Conservation (phyloP, 805 yeast genomes). For the Blastobotrys americana region DNA sequence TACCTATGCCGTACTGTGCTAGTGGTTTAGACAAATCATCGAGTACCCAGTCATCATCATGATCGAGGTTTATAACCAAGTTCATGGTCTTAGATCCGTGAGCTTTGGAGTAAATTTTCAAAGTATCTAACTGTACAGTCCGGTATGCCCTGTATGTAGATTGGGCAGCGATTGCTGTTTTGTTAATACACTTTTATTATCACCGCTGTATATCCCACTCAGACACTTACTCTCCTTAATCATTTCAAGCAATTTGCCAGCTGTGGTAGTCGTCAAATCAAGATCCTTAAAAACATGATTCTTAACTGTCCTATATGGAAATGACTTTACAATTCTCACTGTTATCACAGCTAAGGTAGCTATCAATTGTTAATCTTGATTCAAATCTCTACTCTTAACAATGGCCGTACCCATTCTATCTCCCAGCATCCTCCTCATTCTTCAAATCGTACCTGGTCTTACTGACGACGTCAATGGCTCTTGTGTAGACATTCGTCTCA, state of each 20-base stretch:
- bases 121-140: slow-evolving; percentile 60
- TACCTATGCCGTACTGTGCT: slow-evolving; percentile 41
- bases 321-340: slow-evolving; percentile 80
- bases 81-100: slow-evolving; percentile 93
- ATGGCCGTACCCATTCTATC: not conserved
- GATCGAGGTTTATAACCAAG: slow-evolving; percentile 80
- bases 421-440: too few relatives aligned
- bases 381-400: not conserved
- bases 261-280: slow-evolving; percentile 68
- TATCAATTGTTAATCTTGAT: slow-evolving; percentile 7
- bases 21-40: slow-evolving; percentile 37
- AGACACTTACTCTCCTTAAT: slow-evolving; percentile 31
- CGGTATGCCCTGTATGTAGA: slow-evolving; percentile 79
- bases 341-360: slow-evolving; percentile 56
- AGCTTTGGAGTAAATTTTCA: slow-evolving; percentile 89
- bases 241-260: slow-evolving; percentile 51
- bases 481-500: not conserved
- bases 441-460: slow-evolving; percentile 51
- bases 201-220: not conserved
- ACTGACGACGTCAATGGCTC: slow-evolving; percentile 78
- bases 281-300: slow-evolving; percentile 43
- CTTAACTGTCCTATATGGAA: slow-evolving; percentile 41
- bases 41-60: slow-evolving; percentile 70
- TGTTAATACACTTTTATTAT: not conserved
- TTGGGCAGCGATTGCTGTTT: slow-evolving; percentile 39